phyloP scores from a whole-genome alignment of 2,329 filamentous ascomycete genomes.

The Colletotrichum tofieldiae region DNA sequence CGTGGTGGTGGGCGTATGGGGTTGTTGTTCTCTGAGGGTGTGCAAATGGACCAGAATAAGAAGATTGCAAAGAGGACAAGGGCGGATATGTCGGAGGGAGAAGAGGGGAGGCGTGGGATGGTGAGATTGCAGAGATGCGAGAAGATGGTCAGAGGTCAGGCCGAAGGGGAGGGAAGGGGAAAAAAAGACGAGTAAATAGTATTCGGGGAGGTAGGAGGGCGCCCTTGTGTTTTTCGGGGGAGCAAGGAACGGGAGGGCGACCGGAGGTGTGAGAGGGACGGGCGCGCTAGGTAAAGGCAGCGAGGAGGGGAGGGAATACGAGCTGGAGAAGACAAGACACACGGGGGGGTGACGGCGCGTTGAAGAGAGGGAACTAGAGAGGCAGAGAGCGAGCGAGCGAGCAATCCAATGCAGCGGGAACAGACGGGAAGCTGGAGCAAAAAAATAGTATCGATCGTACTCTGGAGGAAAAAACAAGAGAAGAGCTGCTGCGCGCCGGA shows the following conservation, averaged over 20 bases:
- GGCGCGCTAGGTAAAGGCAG: not conserved
- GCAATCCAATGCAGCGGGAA: not conserved
- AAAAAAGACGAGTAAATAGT: not conserved
- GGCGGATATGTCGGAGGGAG: slow-evolving; percentile 14
- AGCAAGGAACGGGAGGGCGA: not conserved
- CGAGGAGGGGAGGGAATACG: slow-evolving; percentile 37
- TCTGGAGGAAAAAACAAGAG: no score
- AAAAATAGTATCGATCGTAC: not conserved
- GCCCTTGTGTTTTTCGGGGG: slow-evolving; percentile 11
- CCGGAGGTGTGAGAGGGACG: not conserved
- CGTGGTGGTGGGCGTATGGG: slow-evolving; percentile 15
- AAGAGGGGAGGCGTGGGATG: slow-evolving; percentile 9
- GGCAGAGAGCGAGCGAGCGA: not conserved
- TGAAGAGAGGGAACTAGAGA: slow-evolving; percentile 20
- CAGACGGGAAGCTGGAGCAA: not conserved
- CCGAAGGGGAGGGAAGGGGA: slow-evolving; percentile 4
- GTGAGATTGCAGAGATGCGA: slow-evolving; percentile 14
- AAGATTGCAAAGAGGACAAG: not conserved
- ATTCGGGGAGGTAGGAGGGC: not conserved
- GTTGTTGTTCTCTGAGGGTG: slow-evolving; percentile 18
- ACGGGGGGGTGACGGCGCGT: slow-evolving; percentile 22
- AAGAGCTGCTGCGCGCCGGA: not conserved
- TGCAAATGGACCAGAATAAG: slow-evolving; percentile 8
- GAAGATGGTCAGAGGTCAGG: slow-evolving; percentile 12
- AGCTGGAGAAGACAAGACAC: slow-evolving; percentile 42